phyloP scores from a whole-genome alignment of 495 filamentous ascomycete genomes.

The Neurospora sp. region DNA sequence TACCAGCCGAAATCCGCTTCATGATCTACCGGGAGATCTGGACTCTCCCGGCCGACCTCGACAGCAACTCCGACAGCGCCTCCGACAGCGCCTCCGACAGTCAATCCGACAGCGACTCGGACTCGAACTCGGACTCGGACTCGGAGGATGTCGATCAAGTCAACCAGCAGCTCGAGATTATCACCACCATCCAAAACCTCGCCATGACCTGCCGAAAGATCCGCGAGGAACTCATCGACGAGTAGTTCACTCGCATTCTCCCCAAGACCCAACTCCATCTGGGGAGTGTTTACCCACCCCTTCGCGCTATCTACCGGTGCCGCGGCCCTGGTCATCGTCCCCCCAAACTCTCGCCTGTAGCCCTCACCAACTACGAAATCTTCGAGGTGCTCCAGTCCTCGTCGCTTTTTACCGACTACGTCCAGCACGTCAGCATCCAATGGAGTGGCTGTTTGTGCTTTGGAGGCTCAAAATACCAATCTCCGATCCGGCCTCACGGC shows the following conservation, averaged over 20 bases:
- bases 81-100: background rate
- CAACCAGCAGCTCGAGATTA: background rate
- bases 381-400: background rate
- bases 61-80: background rate
- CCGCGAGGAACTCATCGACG: background rate
- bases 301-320: background rate
- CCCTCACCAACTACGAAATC: background rate
- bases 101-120: no score
- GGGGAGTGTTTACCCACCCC: background rate
- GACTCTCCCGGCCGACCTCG: background rate
- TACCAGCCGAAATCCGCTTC: background rate
- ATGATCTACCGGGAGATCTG: background rate
- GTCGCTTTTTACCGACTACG: background rate
- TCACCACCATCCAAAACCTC: background rate
- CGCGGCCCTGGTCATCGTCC: background rate
- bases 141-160: background rate
- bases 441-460: background rate
- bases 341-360: background rate
- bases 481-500: background rate
- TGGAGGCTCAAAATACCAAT: background rate
- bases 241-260: background rate
- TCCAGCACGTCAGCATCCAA: background rate
- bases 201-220: background rate
- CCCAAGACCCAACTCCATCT: background rate
- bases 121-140: background rate